Base-by-base conservation (phyloP, 2,329 filamentous ascomycete genomes). In the Trichophyton simii region DNA sequence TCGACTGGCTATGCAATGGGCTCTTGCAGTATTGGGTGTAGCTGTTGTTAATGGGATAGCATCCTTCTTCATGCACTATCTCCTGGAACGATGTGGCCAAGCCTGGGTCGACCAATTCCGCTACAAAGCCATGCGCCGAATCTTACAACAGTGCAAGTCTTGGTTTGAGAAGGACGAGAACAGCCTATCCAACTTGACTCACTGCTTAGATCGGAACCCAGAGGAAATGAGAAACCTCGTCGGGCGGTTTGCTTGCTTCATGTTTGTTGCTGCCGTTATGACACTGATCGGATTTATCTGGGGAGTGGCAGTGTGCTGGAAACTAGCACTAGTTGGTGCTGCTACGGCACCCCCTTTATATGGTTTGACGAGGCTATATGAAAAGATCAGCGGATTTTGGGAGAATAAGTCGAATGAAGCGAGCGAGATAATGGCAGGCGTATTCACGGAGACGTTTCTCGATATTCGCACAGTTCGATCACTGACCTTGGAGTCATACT, bases 221-320 rank as follows among this genome's bases (percentile, higher is more conserved):
- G 91, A 97, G 70, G 90, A 96, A 70, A 91, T 94, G 83, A 83
- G 88, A 7, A 91, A 89, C 66, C 76, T 97, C 0, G 79, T 95
- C 0, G 87, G 88, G 1, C 83, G 87, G 1, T 95, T 96, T 68
- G 79, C 86, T 0, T 87, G 87, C 0, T 83, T 87, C 60, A 72
- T 87, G 0, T 78, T 91, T 13, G 82, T 87, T 8, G 85, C 88
- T 2, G 69, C 78, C 0, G 73, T 83, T 59, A 91, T 95, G 80
- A 79, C 88, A 18, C 61, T 75, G 0, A 81, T 87, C n/a, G 85
- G 89, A 0, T 68, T 94, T 5, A 68, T 81, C 1, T 96, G 91
- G 91, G 85, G 89, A 3, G 72, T 95, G 15, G 71, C 79, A 0
- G 81, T 87, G 34, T 86, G 85, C 52, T 96, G 91, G 90, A 87